Conservation (phyloP, 2,329 filamentous ascomycete species). For the Exophiala dermatitidis region DNA sequence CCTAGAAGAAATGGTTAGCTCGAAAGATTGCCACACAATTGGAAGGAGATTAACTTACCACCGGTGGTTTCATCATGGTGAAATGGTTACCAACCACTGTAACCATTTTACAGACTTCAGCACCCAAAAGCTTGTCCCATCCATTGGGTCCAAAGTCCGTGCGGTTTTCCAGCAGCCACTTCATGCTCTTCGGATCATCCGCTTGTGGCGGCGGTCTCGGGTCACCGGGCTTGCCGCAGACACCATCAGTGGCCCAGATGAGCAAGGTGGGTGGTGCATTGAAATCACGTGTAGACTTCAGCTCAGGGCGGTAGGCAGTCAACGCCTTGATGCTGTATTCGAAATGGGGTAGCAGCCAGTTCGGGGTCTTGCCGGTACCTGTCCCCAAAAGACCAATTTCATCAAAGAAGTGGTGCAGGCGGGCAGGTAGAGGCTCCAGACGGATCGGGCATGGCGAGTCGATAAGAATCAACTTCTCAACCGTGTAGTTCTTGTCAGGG, state of each 20-base stretch:
- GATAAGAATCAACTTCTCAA: constrained; percentile 55
- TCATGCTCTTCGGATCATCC: constrained; percentile 44
- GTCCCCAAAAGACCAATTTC: constrained; percentile 43
- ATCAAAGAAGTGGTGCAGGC: constrained; percentile 46
- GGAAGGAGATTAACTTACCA: constrained; percentile 23
- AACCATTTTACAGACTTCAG: constrained; percentile 31
- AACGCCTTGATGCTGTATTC: constrained; percentile 44
- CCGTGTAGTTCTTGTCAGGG: constrained; percentile 31
- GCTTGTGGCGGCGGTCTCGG: constrained; percentile 36
- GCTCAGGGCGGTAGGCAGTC: constrained; percentile 37
- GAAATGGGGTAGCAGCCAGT: constrained; percentile 48
- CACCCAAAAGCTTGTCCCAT: constrained; percentile 41
- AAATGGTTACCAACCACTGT: constrained; percentile 36
- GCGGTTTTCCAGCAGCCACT: constrained; percentile 43
- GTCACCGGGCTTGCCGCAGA: constrained; percentile 39
- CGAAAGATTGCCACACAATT: not conserved
- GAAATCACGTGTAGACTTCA: constrained; percentile 27
- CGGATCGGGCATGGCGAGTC: constrained; percentile 59
- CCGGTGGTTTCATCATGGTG: constrained; percentile 35
- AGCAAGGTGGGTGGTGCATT: constrained; percentile 39
- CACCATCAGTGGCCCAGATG: constrained; percentile 45
- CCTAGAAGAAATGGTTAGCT: constrained; percentile 18
- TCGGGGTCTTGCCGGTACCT: constrained; percentile 39
- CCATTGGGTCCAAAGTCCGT: constrained; percentile 43
- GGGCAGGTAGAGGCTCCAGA: constrained; percentile 58